These are phyloP conservation scores for Cyberlindnera bimundalis DNA, from an alignment of 805 yeast species.

Conservation along the genomic window DNA sequence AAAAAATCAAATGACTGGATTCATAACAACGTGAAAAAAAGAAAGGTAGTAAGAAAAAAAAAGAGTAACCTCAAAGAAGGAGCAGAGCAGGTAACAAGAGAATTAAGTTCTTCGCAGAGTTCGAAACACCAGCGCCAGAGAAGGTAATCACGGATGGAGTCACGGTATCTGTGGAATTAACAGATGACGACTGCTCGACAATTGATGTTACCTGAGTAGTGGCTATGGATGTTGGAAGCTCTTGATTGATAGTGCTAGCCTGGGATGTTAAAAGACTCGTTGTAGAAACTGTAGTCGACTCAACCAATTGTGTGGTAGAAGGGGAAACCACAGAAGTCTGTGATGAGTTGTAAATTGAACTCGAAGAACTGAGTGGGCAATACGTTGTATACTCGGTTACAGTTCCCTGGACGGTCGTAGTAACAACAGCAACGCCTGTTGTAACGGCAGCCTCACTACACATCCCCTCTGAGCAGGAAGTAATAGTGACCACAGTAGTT, in stretches of 20 bases:
- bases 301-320: background rate
- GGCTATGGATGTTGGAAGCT: too few species aligned
- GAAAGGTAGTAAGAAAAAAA: background rate
- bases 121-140: conserved; percentile 5
- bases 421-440: conserved; percentile 7
- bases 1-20: background rate
- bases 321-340: conserved; percentile 4
- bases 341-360: background rate
- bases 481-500: conserved; percentile 16
- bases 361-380: conserved; percentile 8
- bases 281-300: too few species aligned
- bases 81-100: conserved; percentile 8
- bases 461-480: conserved; percentile 8
- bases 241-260: too few species aligned
- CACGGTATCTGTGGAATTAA: background rate
- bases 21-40: background rate
- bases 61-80: conserved; percentile 4
- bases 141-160: conserved; percentile 6
- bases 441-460: conserved; percentile 6
- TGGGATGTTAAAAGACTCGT: too few species aligned
- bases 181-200: background rate
- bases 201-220: background rate
- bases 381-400: conserved; percentile 13
- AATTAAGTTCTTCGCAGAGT: conserved; percentile 1
- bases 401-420: conserved; percentile 5